A percentile compares a stretch with the other conserved stretches of the same genome.
Conservation (phyloP, 1,284 basidiomycete genomes). For the Cryptococcus hybrid region DNA sequence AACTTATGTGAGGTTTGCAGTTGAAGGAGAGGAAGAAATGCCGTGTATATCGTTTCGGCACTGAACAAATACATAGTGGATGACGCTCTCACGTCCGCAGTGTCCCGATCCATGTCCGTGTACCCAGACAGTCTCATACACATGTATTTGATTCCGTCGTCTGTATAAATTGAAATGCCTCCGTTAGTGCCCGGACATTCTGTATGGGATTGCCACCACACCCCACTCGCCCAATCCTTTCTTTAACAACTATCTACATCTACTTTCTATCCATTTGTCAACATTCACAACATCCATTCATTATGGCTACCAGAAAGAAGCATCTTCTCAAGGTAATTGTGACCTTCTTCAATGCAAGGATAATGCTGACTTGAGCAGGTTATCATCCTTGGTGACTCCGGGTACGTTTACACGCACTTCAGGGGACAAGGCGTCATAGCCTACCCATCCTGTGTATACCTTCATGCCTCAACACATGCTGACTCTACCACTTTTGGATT, state of each 20-base stretch:
- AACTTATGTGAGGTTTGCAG: too few relatives aligned
- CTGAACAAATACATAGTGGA: too few relatives aligned
- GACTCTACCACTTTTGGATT: neutral
- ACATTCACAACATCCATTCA: constrained; percentile 7
- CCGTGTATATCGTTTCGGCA: too few relatives aligned
- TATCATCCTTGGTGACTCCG: constrained; percentile 97
- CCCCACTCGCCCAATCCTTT: too few relatives aligned
- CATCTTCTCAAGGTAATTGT: constrained; percentile 86
- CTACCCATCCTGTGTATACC: neutral
- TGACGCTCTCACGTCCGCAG: too few relatives aligned
- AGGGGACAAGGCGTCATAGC: neutral
- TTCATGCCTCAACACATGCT: neutral
- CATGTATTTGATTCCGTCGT: too few relatives aligned
- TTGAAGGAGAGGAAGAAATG: too few relatives aligned
- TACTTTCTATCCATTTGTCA: neutral
- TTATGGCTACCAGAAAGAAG: constrained; percentile 60
- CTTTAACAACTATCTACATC: neutral
- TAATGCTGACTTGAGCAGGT: constrained; percentile 58
- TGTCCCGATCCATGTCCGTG: too few relatives aligned
- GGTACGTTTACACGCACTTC: constrained; percentile 59
- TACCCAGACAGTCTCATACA: too few relatives aligned
- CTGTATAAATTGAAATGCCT: neutral
- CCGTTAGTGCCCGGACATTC: too few relatives aligned
- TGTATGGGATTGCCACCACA: too few relatives aligned
- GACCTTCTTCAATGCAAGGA: neutral